A percentile compares a stretch with the other conserved stretches of the same genome.
phyloP scores from a whole-genome alignment of 1,284 basidiomycete species.

The Melampsora americana region DNA sequence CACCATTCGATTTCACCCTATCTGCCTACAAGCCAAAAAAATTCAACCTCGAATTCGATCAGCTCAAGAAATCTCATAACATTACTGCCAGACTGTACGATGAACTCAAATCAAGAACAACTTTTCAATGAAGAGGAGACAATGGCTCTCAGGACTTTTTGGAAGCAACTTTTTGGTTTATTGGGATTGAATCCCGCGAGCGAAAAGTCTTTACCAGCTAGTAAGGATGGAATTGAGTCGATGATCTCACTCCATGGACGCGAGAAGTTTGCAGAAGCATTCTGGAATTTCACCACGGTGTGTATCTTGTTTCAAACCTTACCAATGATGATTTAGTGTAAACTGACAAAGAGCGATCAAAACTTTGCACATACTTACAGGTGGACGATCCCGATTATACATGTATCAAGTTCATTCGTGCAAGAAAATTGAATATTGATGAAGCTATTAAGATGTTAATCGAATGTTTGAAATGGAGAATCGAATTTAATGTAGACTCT shows the following conservation, averaged over 20 bases:
- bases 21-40: too few relatives aligned
- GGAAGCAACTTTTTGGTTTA: constrained; percentile 4
- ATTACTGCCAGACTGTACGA: too few relatives aligned
- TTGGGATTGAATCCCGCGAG: not conserved
- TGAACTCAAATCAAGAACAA: not conserved
- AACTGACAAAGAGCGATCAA: not conserved
- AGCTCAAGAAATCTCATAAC: too few relatives aligned
- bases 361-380: not conserved
- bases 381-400: constrained; percentile 37
- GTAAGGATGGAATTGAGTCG: not conserved
- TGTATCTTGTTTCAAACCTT: not conserved
- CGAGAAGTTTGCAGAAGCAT: not conserved
- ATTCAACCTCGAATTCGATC: too few relatives aligned
- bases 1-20: too few relatives aligned
- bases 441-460: constrained; percentile 31
- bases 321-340: not conserved
- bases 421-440: constrained; percentile 7
- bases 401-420: constrained; percentile 30
- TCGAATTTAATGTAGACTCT: constrained; percentile 2
- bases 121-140: constrained; percentile 14
- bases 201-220: not conserved
- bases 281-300: constrained; percentile 39
- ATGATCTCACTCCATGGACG: not conserved
- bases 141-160: constrained; percentile 19
- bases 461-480: constrained; percentile 29